Evolutionary conservation across 306 rosid genomes (phyloP).

Genomic region (Oemleria cerasiformis): DNA sequence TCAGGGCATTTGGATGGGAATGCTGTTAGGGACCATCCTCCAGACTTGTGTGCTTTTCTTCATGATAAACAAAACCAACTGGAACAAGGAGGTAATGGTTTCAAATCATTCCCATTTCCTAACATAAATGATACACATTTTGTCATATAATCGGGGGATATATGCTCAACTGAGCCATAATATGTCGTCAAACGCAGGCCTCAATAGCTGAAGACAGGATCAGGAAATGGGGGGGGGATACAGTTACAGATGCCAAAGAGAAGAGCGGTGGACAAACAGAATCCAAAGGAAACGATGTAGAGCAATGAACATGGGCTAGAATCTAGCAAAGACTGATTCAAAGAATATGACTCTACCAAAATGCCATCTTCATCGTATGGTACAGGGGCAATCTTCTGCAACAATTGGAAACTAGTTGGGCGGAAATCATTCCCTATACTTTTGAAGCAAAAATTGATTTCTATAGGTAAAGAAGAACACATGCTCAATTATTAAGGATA

Average conservation of each 20-base stretch:
- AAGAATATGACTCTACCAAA: not conserved
- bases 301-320: not conserved
- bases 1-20: constrained; percentile 81
- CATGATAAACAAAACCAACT: constrained; percentile 62
- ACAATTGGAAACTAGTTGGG: not conserved
- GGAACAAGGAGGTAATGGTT: constrained; percentile 61
- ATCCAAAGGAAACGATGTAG: constrained; percentile 2
- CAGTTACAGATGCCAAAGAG: not conserved
- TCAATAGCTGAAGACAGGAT: constrained; percentile 48
- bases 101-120: not conserved
- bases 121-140: not conserved
- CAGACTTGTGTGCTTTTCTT: constrained; percentile 58
- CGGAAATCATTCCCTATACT: too few relatives aligned
- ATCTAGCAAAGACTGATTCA: not conserved
- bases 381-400: constrained; percentile 13
- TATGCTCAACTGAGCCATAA: not conserved
- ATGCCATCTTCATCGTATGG: not conserved
- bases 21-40: constrained; percentile 59
- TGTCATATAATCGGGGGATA: too few relatives aligned
- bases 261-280: not conserved
- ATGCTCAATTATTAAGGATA: not conserved
- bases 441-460: not conserved
- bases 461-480: not conserved
- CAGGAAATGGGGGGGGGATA: constrained; percentile 42
- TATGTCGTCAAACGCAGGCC: constrained; percentile 31